phyloP scores from a whole-genome alignment of 495 filamentous ascomycete species.

The Tuber aestivum region DNA sequence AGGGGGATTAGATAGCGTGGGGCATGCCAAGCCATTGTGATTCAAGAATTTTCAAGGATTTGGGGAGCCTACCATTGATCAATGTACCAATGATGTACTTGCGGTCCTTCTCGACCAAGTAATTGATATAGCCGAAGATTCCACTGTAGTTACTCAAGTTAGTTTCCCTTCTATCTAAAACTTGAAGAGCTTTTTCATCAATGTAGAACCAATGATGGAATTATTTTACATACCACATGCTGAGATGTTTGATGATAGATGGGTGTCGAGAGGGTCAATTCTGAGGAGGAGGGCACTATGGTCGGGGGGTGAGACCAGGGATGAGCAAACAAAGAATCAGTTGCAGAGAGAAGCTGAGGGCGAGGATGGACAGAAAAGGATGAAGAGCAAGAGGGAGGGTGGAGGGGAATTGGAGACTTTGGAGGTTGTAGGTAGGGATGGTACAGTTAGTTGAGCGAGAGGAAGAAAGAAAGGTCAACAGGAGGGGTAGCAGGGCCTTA shows the following conservation, averaged over 20 bases:
- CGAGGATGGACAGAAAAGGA: conserved; percentile 16
- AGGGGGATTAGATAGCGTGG: background rate
- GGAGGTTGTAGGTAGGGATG: conserved; percentile 25
- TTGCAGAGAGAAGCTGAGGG: conserved; percentile 14
- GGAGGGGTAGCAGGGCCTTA: conserved; percentile 35
- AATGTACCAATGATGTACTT: conserved; percentile 90
- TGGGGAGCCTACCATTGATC: conserved; percentile 68
- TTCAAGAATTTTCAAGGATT: background rate
- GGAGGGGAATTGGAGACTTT: conserved; percentile 19
- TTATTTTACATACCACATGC: conserved; percentile 8
- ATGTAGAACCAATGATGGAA: conserved; percentile 5
- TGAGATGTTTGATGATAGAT: conserved; percentile 14
- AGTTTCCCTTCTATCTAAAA: conserved; percentile 15
- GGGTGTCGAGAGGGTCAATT: background rate
- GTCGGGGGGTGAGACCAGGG: background rate
- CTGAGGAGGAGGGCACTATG: background rate
- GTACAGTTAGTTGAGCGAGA: conserved; percentile 36
- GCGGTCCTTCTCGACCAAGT: conserved; percentile 90
- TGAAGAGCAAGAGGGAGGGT: conserved; percentile 14
- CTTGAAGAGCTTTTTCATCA: conserved; percentile 9
- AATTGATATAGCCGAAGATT: conserved; percentile 97
- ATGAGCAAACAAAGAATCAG: conserved; percentile 10
- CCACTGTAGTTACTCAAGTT: conserved; percentile 55
- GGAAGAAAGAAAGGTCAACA: conserved; percentile 38
- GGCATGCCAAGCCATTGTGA: background rate